Percentiles rank a stretch among this genome's conserved stretches.
Conservation (phyloP, 169 alveolate species). For the Plasmodium adleri region DNA sequence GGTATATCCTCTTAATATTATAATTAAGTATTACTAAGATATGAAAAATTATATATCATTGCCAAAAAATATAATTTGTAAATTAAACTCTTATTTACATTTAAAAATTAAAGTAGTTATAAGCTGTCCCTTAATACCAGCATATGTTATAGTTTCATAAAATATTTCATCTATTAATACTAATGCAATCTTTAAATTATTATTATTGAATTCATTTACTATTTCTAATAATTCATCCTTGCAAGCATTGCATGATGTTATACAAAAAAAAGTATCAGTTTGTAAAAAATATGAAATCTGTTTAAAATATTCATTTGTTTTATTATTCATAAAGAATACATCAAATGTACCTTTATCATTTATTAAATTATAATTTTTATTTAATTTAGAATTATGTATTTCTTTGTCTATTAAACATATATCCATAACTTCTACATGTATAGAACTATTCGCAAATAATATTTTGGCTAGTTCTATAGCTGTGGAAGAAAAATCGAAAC, state of each 20-base stretch:
- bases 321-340: slow-evolving; percentile 80
- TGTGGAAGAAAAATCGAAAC: slow-evolving; percentile 80
- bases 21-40: too few relatives aligned
- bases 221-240: slow-evolving; percentile 78
- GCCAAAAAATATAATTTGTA: neutral
- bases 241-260: slow-evolving; percentile 82
- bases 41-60: neutral
- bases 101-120: slow-evolving; percentile 55
- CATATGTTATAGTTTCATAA: slow-evolving; percentile 61
- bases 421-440: slow-evolving; percentile 73
- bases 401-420: slow-evolving; percentile 43
- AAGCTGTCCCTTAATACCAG: slow-evolving; percentile 33
- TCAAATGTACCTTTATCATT: slow-evolving; percentile 85
- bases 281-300: slow-evolving; percentile 73
- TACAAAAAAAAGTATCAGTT: slow-evolving; percentile 68
- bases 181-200: neutral
- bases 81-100: slow-evolving; percentile 3
- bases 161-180: slow-evolving; percentile 50
- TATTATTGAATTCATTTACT: slow-evolving; percentile 35
- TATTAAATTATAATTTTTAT: slow-evolving; percentile 69
- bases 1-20: too few relatives aligned
- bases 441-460: slow-evolving; percentile 8
- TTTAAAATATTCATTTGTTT: slow-evolving; percentile 53
- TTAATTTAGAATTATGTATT: slow-evolving; percentile 19
- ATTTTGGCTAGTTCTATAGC: slow-evolving; percentile 81